Percentiles rank a stretch among this genome's conserved stretches.
Conservation (phyloP, 179 eudicot genomes). For the Camellia oleifera region DNA sequence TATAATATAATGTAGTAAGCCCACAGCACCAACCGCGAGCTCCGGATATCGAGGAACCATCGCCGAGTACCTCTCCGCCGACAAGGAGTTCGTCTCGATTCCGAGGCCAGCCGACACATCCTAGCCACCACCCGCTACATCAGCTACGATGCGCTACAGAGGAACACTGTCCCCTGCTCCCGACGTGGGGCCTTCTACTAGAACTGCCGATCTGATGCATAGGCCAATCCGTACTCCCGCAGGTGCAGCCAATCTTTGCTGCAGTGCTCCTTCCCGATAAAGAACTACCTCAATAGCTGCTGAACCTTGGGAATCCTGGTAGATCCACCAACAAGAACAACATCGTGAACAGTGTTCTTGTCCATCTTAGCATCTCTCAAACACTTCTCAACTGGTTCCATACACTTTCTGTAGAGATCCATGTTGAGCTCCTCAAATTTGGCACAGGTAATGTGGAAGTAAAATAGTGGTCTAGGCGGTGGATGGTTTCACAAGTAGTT, state of each 20-base stretch:
- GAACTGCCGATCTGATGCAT: slow-evolving; percentile 61
- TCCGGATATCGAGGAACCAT: slow-evolving; percentile 46
- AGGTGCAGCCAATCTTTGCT: slow-evolving; percentile 67
- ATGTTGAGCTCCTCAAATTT: no score
- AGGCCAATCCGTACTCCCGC: slow-evolving; percentile 75
- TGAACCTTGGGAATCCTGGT: no score
- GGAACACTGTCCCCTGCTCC: slow-evolving; percentile 70
- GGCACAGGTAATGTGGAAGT: no score
- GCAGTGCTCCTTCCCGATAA: slow-evolving; percentile 18
- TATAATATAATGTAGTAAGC: no score
- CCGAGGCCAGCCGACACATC: slow-evolving; percentile 56
- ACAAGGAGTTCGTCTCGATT: slow-evolving; percentile 56
- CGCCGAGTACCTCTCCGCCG: slow-evolving; percentile 57
- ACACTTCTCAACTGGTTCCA: no score
- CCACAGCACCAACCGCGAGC: slow-evolving; percentile 17
- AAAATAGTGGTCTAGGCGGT: no score
- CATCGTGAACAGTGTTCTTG: no score
- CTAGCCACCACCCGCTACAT: slow-evolving; percentile 54
- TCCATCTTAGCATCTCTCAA: no score
- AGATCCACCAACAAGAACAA: no score
- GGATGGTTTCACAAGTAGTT: no score
- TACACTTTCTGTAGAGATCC: no score
- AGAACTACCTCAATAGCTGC: no score
- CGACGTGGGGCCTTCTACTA: slow-evolving; percentile 76
- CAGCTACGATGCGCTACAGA: slow-evolving; percentile 72